Percentiles rank a stretch among this genome's conserved stretches.
phyloP scores from a whole-genome alignment of 2,329 filamentous ascomycete genomes.

The Juglanconis juglandina region DNA sequence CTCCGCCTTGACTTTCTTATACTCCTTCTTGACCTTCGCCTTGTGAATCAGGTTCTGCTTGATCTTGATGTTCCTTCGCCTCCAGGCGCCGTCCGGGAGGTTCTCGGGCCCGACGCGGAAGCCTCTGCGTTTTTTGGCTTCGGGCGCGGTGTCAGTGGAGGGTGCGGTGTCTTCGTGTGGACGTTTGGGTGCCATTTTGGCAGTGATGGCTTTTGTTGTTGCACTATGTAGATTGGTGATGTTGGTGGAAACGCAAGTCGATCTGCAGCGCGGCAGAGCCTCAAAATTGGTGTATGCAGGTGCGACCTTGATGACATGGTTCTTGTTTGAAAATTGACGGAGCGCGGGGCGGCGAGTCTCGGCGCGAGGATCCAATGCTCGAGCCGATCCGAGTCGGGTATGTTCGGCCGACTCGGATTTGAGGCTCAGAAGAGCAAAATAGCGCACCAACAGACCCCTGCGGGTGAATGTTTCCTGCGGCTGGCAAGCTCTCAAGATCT shows the following conservation, averaged over 20 bases:
- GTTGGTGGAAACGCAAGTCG: not conserved
- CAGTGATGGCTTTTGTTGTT: not conserved
- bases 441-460: constrained; percentile 14
- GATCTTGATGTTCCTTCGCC: constrained; percentile 77
- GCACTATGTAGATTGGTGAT: not conserved
- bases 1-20: constrained; percentile 77
- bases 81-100: constrained; percentile 83
- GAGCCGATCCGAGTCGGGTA: constrained; percentile 16
- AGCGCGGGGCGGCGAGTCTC: not conserved
- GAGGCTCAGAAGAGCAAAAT: constrained; percentile 16
- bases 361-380: not conserved
- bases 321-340: not conserved
- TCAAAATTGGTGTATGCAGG: not conserved
- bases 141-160: constrained; percentile 30
- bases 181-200: constrained; percentile 57
- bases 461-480: constrained; percentile 16
- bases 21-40: constrained; percentile 88
- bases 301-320: not conserved
- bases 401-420: constrained; percentile 17
- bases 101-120: constrained; percentile 88
- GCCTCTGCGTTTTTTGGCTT: constrained; percentile 60
- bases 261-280: not conserved
- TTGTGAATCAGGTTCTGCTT: constrained; percentile 87
- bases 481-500: constrained; percentile 2
- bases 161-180: constrained; percentile 42